A percentile compares a stretch with the other conserved stretches of the same genome.
Conservation (phyloP, 2,329 filamentous ascomycete genomes). For the Botrytis fabae region DNA sequence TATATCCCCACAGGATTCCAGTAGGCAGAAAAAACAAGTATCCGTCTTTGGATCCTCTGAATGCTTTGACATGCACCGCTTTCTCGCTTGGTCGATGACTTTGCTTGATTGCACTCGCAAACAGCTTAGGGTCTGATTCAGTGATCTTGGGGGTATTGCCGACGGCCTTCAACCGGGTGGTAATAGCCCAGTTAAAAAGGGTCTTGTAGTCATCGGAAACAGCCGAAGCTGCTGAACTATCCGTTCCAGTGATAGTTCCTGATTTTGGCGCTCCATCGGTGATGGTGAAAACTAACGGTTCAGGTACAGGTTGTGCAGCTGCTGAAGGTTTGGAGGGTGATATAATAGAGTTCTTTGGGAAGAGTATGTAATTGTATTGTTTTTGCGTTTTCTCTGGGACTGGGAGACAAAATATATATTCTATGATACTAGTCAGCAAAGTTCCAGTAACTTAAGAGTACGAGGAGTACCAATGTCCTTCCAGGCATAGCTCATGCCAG, state of each 20-base stretch:
- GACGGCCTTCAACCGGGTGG: conserved; percentile 51
- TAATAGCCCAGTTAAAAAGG: conserved; percentile 62
- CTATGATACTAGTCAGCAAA: conserved; percentile 42
- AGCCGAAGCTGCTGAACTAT: conserved; percentile 50
- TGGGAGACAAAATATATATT: conserved; percentile 63
- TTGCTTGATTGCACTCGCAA: conserved; percentile 58
- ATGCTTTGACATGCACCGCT: conserved; percentile 65
- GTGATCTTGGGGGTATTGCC: conserved; percentile 52
- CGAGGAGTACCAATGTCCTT: conserved; percentile 57
- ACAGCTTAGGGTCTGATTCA: conserved; percentile 55
- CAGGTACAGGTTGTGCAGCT: conserved; percentile 43
- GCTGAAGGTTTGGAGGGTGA: conserved; percentile 51
- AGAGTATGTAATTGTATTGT: conserved; percentile 65
- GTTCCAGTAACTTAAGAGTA: neutral
- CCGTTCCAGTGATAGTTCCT: conserved; percentile 54
- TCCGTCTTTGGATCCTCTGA: conserved; percentile 67
- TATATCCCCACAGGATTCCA: conserved; percentile 69
- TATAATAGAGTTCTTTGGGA: conserved; percentile 55
- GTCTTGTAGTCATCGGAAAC: conserved; percentile 60
- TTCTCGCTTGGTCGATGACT: conserved; percentile 59
- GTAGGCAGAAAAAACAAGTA: conserved; percentile 66
- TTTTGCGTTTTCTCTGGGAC: conserved; percentile 65
- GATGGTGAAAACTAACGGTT: conserved; percentile 66
- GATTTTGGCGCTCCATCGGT: conserved; percentile 61
- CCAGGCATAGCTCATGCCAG: conserved; percentile 60